These are phyloP conservation scores for Apiospora saccharicola DNA, from an alignment of 2,329 filamentous ascomycete genomes.

Conservation along the genomic window DNA sequence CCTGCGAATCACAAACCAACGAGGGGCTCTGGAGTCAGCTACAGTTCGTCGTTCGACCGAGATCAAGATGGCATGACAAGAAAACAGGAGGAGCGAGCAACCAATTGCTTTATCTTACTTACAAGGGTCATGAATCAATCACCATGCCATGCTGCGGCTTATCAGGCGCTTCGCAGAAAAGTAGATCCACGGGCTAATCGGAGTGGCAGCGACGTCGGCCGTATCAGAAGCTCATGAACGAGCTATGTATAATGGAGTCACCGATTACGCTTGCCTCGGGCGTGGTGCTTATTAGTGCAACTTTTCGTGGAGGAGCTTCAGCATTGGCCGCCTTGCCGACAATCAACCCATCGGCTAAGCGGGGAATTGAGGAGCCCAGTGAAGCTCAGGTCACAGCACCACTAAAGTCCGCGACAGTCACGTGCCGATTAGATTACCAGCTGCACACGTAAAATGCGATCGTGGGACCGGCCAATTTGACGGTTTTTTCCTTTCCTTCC, in stretches of 20 bases:
- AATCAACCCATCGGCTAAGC: background rate
- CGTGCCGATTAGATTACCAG: constrained; percentile 29
- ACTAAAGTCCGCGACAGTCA: constrained; percentile 17
- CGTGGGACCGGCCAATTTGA: background rate
- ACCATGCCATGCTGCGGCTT: constrained; percentile 18
- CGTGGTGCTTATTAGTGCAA: background rate
- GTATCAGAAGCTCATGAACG: constrained; percentile 5
- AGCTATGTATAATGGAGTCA: constrained; percentile 20
- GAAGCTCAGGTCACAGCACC: background rate
- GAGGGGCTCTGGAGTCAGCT: constrained; percentile 21
- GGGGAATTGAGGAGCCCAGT: background rate
- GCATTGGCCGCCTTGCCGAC: constrained; percentile 6
- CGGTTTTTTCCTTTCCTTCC: constrained; percentile 45
- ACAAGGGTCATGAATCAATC: constrained; percentile 19
- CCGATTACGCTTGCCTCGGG: constrained; percentile 10
- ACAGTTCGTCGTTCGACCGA: constrained; percentile 5
- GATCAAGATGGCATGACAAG: constrained; percentile 13
- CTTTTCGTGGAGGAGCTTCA: constrained; percentile 3
- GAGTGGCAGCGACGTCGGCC: constrained; percentile 9
- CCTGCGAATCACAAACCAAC: constrained; percentile 22
- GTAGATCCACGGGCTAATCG: constrained; percentile 17
- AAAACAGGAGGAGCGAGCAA: background rate
- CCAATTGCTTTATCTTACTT: constrained; percentile 16
- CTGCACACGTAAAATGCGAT: constrained; percentile 30
- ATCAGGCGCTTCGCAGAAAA: constrained; percentile 18